Conservation (phyloP, 495 filamentous ascomycete genomes). For the Aspergillus heteromorphus region DNA sequence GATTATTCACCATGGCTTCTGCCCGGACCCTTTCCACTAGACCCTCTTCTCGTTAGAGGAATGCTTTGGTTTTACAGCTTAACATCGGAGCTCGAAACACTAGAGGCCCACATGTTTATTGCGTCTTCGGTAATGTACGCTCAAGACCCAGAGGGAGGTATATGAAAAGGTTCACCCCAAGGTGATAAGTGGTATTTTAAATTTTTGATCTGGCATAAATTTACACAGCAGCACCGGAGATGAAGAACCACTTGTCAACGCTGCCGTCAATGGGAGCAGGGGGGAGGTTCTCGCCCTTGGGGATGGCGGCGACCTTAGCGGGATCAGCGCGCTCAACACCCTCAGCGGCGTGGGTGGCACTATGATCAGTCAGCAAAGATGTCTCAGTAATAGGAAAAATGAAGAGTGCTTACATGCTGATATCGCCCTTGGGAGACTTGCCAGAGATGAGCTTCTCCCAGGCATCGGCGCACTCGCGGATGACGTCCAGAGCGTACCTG, state of each 20-base stretch:
- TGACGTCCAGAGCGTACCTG: constrained; percentile 86
- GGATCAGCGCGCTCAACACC: constrained; percentile 61
- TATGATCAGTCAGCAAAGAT: constrained; percentile 36
- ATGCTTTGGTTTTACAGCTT: too few species aligned
- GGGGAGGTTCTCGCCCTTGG: constrained; percentile 63
- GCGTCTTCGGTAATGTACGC: too few species aligned
- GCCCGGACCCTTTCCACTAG: too few species aligned
- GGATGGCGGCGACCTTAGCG: constrained; percentile 63
- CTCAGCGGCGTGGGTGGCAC: constrained; percentile 68
- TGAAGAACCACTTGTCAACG: constrained; percentile 99
- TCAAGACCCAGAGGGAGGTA: background rate
- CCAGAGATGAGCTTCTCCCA: constrained; percentile 95
- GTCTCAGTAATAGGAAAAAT: background rate
- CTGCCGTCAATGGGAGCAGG: constrained; percentile 90
- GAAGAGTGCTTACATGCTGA: constrained; percentile 68
- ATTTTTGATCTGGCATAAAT: constrained; percentile 18
- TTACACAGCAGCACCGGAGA: constrained; percentile 93
- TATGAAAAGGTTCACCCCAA: constrained; percentile 4
- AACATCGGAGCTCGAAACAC: too few species aligned
- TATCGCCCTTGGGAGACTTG: constrained; percentile 68
- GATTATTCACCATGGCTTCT: too few species aligned
- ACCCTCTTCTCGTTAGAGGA: too few species aligned
- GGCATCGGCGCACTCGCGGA: constrained; percentile 92
- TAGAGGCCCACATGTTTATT: too few species aligned
- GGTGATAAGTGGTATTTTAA: constrained; percentile 12